Conservation (phyloP, 495 filamentous ascomycete genomes). For the Cercophora sp. region DNA sequence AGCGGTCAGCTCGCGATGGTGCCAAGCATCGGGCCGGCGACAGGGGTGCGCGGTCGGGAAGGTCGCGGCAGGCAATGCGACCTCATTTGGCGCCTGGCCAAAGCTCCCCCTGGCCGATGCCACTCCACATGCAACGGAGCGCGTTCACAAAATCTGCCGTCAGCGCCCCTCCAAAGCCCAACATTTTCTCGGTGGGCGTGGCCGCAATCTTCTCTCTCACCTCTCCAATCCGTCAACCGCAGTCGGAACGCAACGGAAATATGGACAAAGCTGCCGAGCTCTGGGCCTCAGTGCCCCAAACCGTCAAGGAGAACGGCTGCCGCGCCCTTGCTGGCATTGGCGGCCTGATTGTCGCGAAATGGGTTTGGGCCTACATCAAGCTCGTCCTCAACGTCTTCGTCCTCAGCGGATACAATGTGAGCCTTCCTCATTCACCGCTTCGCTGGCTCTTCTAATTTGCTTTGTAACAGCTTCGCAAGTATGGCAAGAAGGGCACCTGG, state of each 20-base stretch:
- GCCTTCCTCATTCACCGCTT: conserved; percentile 10
- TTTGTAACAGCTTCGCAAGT: conserved; percentile 68
- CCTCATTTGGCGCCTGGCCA: neutral
- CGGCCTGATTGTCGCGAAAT: conserved; percentile 52
- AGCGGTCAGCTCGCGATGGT: too few species aligned
- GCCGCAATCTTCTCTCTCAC: neutral
- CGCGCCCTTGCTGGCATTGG: conserved; percentile 50
- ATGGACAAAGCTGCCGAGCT: conserved; percentile 36
- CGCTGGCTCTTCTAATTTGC: neutral
- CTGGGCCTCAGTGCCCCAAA: conserved; percentile 35
- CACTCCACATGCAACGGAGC: neutral
- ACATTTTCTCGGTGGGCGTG: too few species aligned
- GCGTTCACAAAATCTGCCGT: neutral
- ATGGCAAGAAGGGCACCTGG: conserved; percentile 90
- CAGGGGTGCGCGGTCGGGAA: too few species aligned
- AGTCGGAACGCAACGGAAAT: conserved; percentile 4
- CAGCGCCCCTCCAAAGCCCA: neutral
- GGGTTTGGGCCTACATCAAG: conserved; percentile 57
- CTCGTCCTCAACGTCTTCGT: conserved; percentile 74
- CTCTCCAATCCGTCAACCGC: conserved; percentile 2
- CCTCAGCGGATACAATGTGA: conserved; percentile 57
- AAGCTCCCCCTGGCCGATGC: neutral
- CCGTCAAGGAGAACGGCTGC: too few species aligned
- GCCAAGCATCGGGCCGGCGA: too few species aligned
- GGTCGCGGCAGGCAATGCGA: too few species aligned